phyloP scores from a whole-genome alignment of 176 grass and related monocot species.

The Oryza meyeriana region DNA sequence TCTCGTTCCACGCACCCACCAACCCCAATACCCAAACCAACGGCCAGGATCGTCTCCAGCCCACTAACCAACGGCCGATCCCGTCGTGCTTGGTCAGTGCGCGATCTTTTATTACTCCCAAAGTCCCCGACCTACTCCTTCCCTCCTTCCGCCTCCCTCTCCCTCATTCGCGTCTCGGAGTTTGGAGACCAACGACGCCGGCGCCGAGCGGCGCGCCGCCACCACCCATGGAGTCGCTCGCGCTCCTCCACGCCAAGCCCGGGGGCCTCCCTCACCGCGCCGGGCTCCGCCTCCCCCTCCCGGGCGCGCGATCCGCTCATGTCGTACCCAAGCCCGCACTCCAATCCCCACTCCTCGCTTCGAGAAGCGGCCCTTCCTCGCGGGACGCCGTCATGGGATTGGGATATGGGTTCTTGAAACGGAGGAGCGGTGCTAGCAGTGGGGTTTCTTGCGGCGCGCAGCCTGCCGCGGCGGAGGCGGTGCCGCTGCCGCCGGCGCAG shows the following conservation, averaged over 20 bases:
- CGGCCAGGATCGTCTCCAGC: conserved; percentile 15
- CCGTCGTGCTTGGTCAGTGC: not conserved
- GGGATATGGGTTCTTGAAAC: conserved; percentile 29
- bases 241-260: conserved; percentile 36
- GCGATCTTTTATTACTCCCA: conserved; percentile 14
- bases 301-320: conserved; percentile 1
- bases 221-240: conserved; percentile 40
- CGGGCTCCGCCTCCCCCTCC: conserved; percentile 39
- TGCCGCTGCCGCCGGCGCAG: not conserved
- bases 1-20: conserved; percentile 21
- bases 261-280: conserved; percentile 12
- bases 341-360: conserved; percentile 30
- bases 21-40: not conserved
- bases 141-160: not conserved
- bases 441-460: conserved; percentile 10
- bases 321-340: conserved; percentile 18
- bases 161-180: not conserved
- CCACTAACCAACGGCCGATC: conserved; percentile 37
- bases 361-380: conserved; percentile 13
- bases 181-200: conserved; percentile 7
- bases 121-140: not conserved
- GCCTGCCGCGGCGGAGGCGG: conserved; percentile 3
- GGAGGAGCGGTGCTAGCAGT: not conserved
- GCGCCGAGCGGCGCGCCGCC: conserved; percentile 7
- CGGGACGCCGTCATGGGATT: conserved; percentile 22